Evolutionary conservation across 2,329 filamentous ascomycete genomes (phyloP), one percentile per base, ranked within the genome.

Genomic region (Arthrobotrys sphaeroides): DNA sequence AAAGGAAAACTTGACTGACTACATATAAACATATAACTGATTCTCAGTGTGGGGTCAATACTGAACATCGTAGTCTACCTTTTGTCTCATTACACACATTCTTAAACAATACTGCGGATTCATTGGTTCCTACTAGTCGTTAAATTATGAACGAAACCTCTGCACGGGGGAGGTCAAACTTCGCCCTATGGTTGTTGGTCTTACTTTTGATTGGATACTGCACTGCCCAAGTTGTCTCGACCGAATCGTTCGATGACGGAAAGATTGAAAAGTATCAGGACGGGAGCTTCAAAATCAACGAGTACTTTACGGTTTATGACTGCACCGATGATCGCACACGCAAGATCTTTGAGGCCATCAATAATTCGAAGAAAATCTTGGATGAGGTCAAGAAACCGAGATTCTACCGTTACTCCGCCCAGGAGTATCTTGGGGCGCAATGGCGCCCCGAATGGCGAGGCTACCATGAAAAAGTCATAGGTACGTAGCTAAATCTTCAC

Each of bases 351-450:
- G 16, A 36, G 2, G n/a, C 43, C 9, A 20, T 51, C 7, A 22
- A 49, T 13, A 43, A 65, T 1, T 43, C 60, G 5, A 53, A 36
- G 26, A 24, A 24, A 22, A 33, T 65, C 18, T 18, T 51, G 1
- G n/a, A 24, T 2, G 42, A 33, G 0, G 43, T 33, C 18, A 36
- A 22, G 16, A 22, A 7, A 13, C 60, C 60, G 16, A 38, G 53
- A 10, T 31, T 47, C 2, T 43, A 51, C 13, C n/a, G 13, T 7
- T 33, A 22, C 6, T 22, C 60, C 3, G 60, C 60, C 2, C 42
- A 51, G 22, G 60, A 65, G 31, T 65, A 65, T 40, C 43, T 65
- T 24, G 60, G 60, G 5, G 28, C 60, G 5, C 42, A 65, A 36
- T 38, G 6, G 13, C 18, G 57, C 22, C 2, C 26, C 4, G 36